Evolutionary conservation across 352 stramenopile genomes (phyloP), one percentile per base, ranked within the genome.

Genomic region (Pythium utonaiense): DNA sequence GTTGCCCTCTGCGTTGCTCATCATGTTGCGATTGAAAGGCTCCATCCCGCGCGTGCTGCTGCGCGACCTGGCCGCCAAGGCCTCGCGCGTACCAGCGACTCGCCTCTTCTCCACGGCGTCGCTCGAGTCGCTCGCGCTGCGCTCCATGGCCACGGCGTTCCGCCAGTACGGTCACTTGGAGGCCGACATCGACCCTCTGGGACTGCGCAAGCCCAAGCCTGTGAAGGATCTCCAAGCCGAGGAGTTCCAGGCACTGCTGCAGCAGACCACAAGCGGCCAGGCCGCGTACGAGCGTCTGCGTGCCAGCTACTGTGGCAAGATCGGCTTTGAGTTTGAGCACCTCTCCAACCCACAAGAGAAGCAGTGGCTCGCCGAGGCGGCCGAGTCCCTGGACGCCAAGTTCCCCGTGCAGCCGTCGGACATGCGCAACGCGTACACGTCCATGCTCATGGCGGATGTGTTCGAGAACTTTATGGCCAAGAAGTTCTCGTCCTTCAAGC

Each of bases 401-500:
- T 83, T 79, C 53, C 71, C 81, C 0, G 80, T 93, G 27, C 66
- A 73, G n/a, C 80, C 84, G 5, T 81, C 80, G 0, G 82, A 91
- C 25, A 36, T 91, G 51, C 80, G 81, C 65, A 92, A 92, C 59
- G 78, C 83, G 21, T 91, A 88, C 73, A 86, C 75, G 31, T 81
- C 55, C 60, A 92, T 95, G 84, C 52, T 90, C 38, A 82, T 79
- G 56, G 85, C 84, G 3, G 80, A 95, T 30, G 75, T 83, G 50
- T 96, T 95, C 53, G 88, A 96, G 60, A 82, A 48, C 24, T 96
- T 96, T 60, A 86, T 94, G 74, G 82, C 70, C 22, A 92, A 87
- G 59, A 93, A 93, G 58, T 93, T 93, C 56, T 73, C 81, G 48
- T 88, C 77, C 7, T 93, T 93, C 69, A 96, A 96, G 73, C 75